Conservation (phyloP, 1,139 yeast genomes). For the Arxiozyma slooffiae region DNA sequence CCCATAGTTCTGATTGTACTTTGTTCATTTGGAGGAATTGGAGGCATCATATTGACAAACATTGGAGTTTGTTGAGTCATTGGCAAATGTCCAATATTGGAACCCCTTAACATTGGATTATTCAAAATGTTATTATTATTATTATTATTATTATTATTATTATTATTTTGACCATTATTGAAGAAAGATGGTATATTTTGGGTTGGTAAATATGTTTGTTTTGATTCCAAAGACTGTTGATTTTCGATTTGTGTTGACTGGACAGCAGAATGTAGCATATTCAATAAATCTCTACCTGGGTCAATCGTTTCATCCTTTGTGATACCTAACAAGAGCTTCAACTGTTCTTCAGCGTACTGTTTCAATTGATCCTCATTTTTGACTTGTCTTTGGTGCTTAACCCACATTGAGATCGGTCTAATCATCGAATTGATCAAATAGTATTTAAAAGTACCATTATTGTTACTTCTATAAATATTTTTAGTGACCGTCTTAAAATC, state of each 20-base stretch:
- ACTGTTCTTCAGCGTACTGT: constrained; percentile 48
- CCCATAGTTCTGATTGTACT: constrained; percentile 15
- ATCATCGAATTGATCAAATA: constrained; percentile 54
- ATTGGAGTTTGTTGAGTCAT: constrained; percentile 3
- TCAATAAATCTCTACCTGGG: constrained; percentile 68
- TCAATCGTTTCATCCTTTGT: constrained; percentile 37
- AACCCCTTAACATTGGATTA: not conserved
- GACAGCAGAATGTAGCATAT: constrained; percentile 43
- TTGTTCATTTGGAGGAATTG: constrained; percentile 21
- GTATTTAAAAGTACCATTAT: constrained; percentile 35
- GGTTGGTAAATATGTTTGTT: not conserved
- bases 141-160: not conserved
- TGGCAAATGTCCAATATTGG: constrained; percentile 1
- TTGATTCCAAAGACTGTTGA: constrained; percentile 3
- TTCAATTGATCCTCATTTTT: constrained; percentile 42
- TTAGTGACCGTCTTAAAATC: constrained; percentile 36
- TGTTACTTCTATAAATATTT: constrained; percentile 25
- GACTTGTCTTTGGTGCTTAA: constrained; percentile 44
- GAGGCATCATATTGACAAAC: constrained; percentile 8
- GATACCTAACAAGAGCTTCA: constrained; percentile 56
- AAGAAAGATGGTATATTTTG: not conserved
- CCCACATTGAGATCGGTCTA: constrained; percentile 49
- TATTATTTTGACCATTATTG: not conserved
- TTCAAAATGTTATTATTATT: not conserved
- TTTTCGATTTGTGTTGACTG: constrained; percentile 17